Base-by-base conservation (phyloP, 106 monocot species). In the Dendrobium huoshanense region DNA sequence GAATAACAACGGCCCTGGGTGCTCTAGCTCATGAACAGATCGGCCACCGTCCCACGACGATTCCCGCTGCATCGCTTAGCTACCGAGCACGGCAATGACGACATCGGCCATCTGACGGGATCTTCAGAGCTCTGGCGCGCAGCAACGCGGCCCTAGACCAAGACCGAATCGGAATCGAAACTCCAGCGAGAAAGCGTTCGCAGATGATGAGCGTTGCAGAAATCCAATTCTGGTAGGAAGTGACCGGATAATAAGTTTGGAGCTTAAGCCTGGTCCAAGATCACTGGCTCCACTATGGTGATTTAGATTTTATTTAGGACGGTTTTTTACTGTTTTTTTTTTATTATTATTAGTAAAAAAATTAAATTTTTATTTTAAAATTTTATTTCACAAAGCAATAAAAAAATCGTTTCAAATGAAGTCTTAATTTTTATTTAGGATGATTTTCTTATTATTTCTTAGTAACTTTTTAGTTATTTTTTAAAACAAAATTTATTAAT, bases 1-100 rank as follows among this genome's bases (percentile, higher is more conserved):
- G 84, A 92, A 95, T 41, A 95, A 87, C 48, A 95, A 72, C 41
- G 94, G 90, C 5, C 84, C 80, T 19, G 93, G 93, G 77, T 80
- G 65, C 78, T 85, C 88, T n/a, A 92, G 74, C 20, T 85, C 85
- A 73, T 77, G 67, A 44, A 82, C 75, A 75, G 80, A 25, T 49
- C 77, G 79, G 7, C 73, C 78, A 43, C 85, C 84, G 79, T 76
- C 87, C 48, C 77, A 81, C 54, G 72, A 17, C 68, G 77, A 72
- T 16, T 85, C 87, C 41, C 78, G 85, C 84, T 78, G 86, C 91
- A 88, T 87, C 76, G 49, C 81, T 88, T 88, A 87, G 61, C 77
- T 56, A 77, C 25, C 48, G 83, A 65, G 22, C 24, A 33, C 78
- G 51, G 44, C 18, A 75, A 33, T 73, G 55, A 51, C 40, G 22